phyloP scores from a whole-genome alignment of 805 yeast species.

The Torulaspora franciscae region DNA sequence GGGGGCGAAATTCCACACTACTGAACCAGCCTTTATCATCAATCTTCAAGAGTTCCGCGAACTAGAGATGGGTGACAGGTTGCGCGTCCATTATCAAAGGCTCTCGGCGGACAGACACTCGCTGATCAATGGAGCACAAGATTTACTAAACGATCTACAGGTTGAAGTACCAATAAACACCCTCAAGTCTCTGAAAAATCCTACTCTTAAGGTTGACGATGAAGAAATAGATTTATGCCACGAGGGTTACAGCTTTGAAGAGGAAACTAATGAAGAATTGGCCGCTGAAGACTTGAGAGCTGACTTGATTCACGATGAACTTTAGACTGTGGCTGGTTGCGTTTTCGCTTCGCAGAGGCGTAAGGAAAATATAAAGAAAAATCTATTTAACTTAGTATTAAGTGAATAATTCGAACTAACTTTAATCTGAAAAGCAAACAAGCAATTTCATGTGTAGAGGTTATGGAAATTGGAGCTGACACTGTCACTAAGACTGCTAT shows the following conservation, averaged over 20 bases:
- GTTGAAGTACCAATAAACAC: slow-evolving; percentile 37
- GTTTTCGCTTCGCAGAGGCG: background rate
- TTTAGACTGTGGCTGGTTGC: slow-evolving; percentile 1
- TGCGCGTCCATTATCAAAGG: slow-evolving; percentile 80
- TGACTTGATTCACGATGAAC: slow-evolving; percentile 12
- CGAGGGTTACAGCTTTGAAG: background rate
- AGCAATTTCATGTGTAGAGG: slow-evolving; percentile 2
- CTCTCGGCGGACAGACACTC: slow-evolving; percentile 76
- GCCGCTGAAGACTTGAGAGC: background rate
- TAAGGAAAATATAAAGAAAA: background rate
- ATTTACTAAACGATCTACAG: slow-evolving; percentile 87
- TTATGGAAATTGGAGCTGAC: slow-evolving; percentile 7
- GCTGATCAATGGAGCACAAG: slow-evolving; percentile 82
- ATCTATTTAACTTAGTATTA: background rate
- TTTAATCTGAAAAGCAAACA: background rate
- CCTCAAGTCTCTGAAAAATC: background rate
- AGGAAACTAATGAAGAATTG: background rate
- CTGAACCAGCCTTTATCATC: slow-evolving; percentile 78
- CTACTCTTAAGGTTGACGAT: background rate
- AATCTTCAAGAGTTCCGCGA: slow-evolving; percentile 65
- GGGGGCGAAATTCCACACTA: slow-evolving; percentile 58
- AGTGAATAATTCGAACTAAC: background rate
- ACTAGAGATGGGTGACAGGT: slow-evolving; percentile 66
- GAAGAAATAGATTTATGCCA: background rate
- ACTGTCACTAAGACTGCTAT: background rate